Percentiles rank a stretch among this genome's conserved stretches.
Conservation (phyloP, 2,329 filamentous ascomycete genomes). For the Trichophyton benhamiae region DNA sequence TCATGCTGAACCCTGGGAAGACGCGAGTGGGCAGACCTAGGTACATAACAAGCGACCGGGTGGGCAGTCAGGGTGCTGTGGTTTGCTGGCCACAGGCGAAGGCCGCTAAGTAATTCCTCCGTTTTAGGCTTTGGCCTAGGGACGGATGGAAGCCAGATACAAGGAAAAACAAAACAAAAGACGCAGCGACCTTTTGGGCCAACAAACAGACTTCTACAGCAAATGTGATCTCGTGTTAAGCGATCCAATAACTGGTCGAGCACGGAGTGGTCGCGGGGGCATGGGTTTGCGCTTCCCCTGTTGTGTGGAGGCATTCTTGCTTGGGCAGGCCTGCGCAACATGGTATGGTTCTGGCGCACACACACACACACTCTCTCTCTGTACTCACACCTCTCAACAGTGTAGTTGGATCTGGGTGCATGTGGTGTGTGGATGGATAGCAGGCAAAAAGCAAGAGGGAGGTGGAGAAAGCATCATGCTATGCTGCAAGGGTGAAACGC, state of each 20-base stretch:
- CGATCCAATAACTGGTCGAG: neutral
- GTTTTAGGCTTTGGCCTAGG: neutral
- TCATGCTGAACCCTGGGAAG: neutral
- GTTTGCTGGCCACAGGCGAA: no score
- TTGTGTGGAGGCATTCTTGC: neutral
- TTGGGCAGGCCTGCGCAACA: neutral
- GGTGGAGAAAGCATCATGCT: neutral
- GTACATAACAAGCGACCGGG: neutral
- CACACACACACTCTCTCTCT: no score
- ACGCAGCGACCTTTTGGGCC: neutral
- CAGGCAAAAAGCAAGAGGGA: neutral
- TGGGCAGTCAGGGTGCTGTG: neutral
- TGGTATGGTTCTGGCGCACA: neutral
- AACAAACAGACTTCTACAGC: neutral
- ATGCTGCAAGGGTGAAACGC: neutral
- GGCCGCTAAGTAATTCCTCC: neutral
- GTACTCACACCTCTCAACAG: no score
- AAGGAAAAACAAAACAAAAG: neutral
- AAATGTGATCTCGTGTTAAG: neutral
- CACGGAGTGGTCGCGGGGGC: neutral
- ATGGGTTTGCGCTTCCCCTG: neutral
- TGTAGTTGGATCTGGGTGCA: no score
- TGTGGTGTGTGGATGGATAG: no score
- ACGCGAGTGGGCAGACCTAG: neutral
- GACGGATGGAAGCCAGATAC: neutral